A percentile compares a stretch with the other conserved stretches of the same genome.
These are phyloP conservation scores for Trypanosoma scelopori DNA, from an alignment of 208 protist species.

Conservation along the genomic window DNA sequence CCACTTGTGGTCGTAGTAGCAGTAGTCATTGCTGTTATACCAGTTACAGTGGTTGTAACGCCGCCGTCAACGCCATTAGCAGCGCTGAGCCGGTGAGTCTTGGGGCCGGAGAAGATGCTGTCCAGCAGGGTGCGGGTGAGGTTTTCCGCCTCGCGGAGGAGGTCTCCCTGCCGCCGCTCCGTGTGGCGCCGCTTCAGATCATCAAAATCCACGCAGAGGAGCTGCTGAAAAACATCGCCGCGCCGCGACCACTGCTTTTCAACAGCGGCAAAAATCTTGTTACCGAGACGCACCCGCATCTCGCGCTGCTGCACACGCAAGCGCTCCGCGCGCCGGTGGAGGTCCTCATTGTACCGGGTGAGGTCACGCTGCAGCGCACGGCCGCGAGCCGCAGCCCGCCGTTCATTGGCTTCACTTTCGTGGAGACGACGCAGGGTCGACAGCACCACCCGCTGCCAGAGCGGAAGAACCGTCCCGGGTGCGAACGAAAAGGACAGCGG, in stretches of 20 bases:
- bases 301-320: constrained; percentile 56
- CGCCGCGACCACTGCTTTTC: constrained; percentile 52
- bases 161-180: constrained; percentile 67
- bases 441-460: constrained; percentile 65
- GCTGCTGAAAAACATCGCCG: constrained; percentile 61
- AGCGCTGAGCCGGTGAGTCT: background rate
- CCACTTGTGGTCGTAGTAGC: background rate
- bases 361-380: constrained; percentile 48
- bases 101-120: constrained; percentile 43
- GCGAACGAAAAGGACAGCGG: constrained; percentile 43
- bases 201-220: constrained; percentile 73
- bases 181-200: constrained; percentile 63
- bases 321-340: constrained; percentile 45
- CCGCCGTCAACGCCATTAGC: constrained; percentile 4
- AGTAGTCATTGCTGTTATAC: background rate
- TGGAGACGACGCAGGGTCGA: constrained; percentile 42
- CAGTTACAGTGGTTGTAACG: background rate
- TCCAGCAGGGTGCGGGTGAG: constrained; percentile 70
- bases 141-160: constrained; percentile 74
- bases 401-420: constrained; percentile 21
- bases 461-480: constrained; percentile 42
- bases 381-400: constrained; percentile 19
- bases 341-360: constrained; percentile 45
- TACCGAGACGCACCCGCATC: constrained; percentile 45
- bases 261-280: constrained; percentile 33